A percentile compares a stretch with the other conserved stretches of the same genome.
Evolutionary conservation across 2,329 filamentous ascomycete species (phyloP).

Genomic region (Lasiodiplodia sp.): DNA sequence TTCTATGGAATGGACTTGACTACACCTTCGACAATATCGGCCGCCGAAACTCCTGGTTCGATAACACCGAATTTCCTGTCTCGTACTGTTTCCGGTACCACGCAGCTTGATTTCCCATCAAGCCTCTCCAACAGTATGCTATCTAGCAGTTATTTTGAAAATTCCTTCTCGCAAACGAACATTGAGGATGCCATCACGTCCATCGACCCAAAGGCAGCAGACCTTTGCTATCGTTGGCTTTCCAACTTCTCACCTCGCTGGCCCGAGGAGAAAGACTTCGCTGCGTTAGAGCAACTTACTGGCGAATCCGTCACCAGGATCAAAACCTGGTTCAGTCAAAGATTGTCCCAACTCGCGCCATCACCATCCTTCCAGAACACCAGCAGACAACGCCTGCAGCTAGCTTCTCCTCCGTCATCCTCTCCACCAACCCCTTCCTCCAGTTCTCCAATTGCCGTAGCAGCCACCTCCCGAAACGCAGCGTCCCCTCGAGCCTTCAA

Average conservation of each 20-base stretch:
- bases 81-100: background rate
- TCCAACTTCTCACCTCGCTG: slow-evolving; percentile 1
- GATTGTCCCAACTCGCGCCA: background rate
- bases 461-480: background rate
- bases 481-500: background rate
- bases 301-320: background rate
- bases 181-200: background rate
- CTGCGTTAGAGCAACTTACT: slow-evolving; percentile 2
- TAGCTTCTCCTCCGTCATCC: background rate
- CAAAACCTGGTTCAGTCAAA: slow-evolving; percentile 9
- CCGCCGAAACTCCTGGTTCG: background rate
- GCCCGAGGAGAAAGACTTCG: slow-evolving; percentile 18
- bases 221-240: slow-evolving; percentile 12
- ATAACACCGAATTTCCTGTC: background rate
- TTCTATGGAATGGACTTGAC: background rate
- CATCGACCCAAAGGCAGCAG: slow-evolving; percentile 6
- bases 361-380: background rate
- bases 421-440: background rate
- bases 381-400: background rate
- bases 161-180: background rate
- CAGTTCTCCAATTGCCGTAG: background rate
- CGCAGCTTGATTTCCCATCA: background rate
- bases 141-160: background rate
- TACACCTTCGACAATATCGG: background rate
- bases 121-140: background rate